These are phyloP conservation scores for Cutaneotrichosporon dermatis DNA, from an alignment of 1,284 basidiomycete species.

Conservation along the genomic window DNA sequence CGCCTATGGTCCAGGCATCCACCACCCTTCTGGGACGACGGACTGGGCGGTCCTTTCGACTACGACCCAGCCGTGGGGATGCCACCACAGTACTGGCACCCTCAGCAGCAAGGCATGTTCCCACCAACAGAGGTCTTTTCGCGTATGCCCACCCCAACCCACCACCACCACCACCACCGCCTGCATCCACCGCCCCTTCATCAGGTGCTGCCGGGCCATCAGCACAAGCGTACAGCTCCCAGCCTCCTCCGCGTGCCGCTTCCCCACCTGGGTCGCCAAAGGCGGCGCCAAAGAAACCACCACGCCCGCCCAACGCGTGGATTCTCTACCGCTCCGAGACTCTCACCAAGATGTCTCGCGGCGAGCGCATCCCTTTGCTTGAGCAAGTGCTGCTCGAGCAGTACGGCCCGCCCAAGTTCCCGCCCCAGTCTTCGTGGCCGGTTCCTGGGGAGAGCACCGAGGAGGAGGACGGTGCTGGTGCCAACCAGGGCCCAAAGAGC, in stretches of 20 bases:
- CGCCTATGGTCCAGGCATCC: no score
- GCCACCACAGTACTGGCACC: not conserved
- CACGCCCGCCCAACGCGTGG: constrained; percentile 81
- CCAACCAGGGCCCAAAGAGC: constrained; percentile 17
- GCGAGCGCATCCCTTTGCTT: constrained; percentile 5
- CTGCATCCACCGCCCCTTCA: not conserved
- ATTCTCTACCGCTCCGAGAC: constrained; percentile 79
- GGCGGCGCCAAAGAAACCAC: constrained; percentile 5
- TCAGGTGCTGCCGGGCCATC: not conserved
- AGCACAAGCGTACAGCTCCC: not conserved
- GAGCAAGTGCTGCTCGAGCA: constrained; percentile 9
- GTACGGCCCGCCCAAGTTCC: not conserved
- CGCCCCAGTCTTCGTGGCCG: not conserved
- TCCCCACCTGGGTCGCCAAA: not conserved
- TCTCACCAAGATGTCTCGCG: constrained; percentile 34
- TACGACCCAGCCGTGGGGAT: not conserved
- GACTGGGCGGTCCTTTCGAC: not conserved
- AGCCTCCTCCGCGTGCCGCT: not conserved
- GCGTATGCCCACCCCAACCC: not conserved
- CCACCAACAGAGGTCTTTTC: constrained; percentile 2
- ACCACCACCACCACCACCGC: not conserved
- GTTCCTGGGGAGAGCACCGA: not conserved
- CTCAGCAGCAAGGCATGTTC: constrained; percentile 2
- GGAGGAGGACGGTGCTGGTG: not conserved
- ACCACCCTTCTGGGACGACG: not conserved